Conservation (phyloP, 2,329 filamentous ascomycete species). For the Chaetomium sp. region DNA sequence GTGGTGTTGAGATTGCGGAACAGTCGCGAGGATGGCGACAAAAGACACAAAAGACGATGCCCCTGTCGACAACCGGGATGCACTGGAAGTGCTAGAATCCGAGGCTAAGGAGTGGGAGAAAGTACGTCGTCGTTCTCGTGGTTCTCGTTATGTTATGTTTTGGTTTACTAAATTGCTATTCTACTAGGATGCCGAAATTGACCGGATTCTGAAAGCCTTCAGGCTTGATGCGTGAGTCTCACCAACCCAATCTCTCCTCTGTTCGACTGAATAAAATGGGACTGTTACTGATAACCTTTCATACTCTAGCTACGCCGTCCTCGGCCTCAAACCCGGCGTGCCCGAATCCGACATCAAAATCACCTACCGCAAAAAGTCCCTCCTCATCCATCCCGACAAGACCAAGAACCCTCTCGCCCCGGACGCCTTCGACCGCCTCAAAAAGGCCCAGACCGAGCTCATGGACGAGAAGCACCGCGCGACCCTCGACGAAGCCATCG, state of each 20-base stretch:
- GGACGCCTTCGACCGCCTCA: conserved; percentile 92
- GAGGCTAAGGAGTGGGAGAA: conserved; percentile 91
- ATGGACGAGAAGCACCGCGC: conserved; percentile 90
- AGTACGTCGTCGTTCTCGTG: conserved; percentile 37
- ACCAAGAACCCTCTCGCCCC: conserved; percentile 85
- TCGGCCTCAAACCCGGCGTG: conserved; percentile 92
- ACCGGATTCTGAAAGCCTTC: conserved; percentile 88
- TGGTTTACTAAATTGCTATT: conserved; percentile 17
- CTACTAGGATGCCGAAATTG: conserved; percentile 81
- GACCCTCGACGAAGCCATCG: conserved; percentile 86
- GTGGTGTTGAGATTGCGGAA: not conserved
- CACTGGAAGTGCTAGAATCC: conserved; percentile 71
- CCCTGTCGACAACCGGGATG: conserved; percentile 44
- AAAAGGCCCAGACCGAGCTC: conserved; percentile 85
- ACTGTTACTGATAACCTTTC: conserved; percentile 1
- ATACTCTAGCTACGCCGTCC: conserved; percentile 68
- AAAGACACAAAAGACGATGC: conserved; percentile 46
- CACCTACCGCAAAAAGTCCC: conserved; percentile 93
- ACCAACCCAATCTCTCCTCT: not conserved
- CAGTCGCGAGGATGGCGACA: conserved; percentile 19
- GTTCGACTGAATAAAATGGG: not conserved
- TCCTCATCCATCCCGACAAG: conserved; percentile 98
- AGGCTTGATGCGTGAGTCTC: conserved; percentile 53
- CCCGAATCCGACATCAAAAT: conserved; percentile 94
- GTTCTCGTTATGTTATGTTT: not conserved